Evolutionary conservation across 805 yeast species (phyloP), one percentile per base, ranked within the genome.

Genomic region (Candida namnaoensis): DNA sequence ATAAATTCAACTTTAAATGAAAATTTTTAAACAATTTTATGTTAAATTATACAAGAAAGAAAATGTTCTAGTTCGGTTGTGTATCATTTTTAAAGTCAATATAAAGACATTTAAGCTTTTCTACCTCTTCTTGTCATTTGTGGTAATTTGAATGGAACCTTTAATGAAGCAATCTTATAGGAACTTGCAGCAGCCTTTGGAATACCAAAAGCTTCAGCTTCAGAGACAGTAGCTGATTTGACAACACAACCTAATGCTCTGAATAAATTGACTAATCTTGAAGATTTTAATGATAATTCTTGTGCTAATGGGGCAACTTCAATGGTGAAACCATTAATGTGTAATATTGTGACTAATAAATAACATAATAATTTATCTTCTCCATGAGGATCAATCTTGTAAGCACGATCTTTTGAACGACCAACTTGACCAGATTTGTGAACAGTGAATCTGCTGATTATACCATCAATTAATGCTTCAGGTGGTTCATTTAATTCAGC

Each of bases 71-170:
- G 19, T 19, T 19, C 3, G 19, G 19, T 3, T 19, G 19, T 19
- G 19, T 19, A 19, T 19, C 19, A 19, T 19, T 19, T 19, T 19
- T 19, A 19, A 19, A 19, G 11, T 27, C 30, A 27, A 27, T 9
- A 9, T 7, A 14, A 11, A 5, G 11, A 25, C 6, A 12, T 7
- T 11, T 32, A 48, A 12, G 59, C 51, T 47, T 62, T 70, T 57
- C 74, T 69, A 35, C 79, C 79, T 55, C 85, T 72, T 67, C 80
- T 78, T 10, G 80, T 74, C 72, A 85, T 72, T 52, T 84, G 91
- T 7, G 99, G 99, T 40, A 87, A 68, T 58, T 78, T 81, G 65
- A 93, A 84, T 34, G 99, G 99, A 30, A 88, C 95, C 59, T 76
- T 80, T 61, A 93, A 72, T 14, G 76, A 64, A 3, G 97, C 98